Evolutionary conservation across 306 rosid genomes (phyloP), one percentile per base, ranked within the genome.

Genomic region (Lithocarpus polystachyus): DNA sequence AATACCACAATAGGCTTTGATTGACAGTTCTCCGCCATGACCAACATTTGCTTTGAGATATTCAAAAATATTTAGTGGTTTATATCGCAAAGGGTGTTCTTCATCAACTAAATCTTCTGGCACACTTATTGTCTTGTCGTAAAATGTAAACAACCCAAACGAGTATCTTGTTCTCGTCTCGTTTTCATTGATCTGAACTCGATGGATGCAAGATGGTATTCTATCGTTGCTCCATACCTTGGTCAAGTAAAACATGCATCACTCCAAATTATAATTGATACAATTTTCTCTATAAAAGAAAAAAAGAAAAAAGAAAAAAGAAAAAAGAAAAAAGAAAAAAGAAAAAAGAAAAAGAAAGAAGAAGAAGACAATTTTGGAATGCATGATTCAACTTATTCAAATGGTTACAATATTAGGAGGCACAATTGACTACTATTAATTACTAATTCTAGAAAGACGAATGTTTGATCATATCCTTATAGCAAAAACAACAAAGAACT

Each of bases 151-250:
- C 24, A 73, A n/a, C 48, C 56, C n/a, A 17, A 79, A 3, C 1
- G 77, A 61, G 72, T 61, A 73, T 24, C 78, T 61, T 0, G 28
- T 54, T 37, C 43, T 37, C 9, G 10, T 37, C 7, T 40, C 10
- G 10, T 73, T 29, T 23, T 53, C 74, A 3, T 10, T 73, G 68
- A 79, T 20, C n/a, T 9, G 33, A 12, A 61, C 78, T 73, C 78
- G 10, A 53, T 64, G 82, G 28, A 19, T 20, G 11, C 82, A 61
- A 19, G 78, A 20, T 62, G 22, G 33, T 20, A 79, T 61, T 6
- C 68, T 72, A 40, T 79, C 74, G 4, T 79, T 79, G 74, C 78
- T 79, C 78, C 74, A 79, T 23, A 31, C 71, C 24, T 65, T 2
- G 13, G 1, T 31, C 13, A 65, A 7, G 0, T 2, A 15, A 53